These are phyloP conservation scores for Myrica gale DNA, from an alignment of 306 rosid species.

Conservation along the genomic window DNA sequence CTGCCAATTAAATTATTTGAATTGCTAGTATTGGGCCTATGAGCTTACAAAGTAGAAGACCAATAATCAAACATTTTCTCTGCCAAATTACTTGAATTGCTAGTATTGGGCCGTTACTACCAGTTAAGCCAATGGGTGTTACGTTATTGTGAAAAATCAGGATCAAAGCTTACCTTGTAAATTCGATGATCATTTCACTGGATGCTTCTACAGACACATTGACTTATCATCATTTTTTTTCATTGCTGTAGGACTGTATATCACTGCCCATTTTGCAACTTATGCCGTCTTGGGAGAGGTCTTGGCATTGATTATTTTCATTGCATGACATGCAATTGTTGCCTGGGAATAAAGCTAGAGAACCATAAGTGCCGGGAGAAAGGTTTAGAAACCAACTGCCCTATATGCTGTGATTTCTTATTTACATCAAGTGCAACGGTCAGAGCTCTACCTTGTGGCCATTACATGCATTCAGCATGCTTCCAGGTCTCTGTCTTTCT, in stretches of 20 bases:
- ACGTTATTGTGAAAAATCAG: not conserved
- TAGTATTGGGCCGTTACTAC: too few relatives aligned
- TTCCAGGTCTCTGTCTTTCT: constrained; percentile 68
- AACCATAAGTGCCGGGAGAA: constrained; percentile 96
- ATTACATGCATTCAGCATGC: constrained; percentile 99
- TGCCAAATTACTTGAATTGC: too few relatives aligned
- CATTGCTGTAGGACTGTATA: constrained; percentile 43
- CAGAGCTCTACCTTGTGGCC: constrained; percentile 95
- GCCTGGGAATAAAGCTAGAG: constrained; percentile 77
- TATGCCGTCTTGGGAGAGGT: constrained; percentile 96
- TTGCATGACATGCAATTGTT: constrained; percentile 98
- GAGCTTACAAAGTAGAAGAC: not conserved
- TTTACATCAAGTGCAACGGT: constrained; percentile 97
- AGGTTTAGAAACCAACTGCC: constrained; percentile 94
- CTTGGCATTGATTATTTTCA: constrained; percentile 94
- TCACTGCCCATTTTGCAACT: constrained; percentile 98
- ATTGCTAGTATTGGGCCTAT: too few relatives aligned
- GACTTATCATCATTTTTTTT: not conserved
- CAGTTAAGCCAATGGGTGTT: not conserved
- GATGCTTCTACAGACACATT: not conserved
- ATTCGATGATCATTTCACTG: not conserved
- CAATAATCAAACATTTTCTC: not conserved
- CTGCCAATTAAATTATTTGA: not conserved
- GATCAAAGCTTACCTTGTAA: not conserved
- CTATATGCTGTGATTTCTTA: constrained; percentile 91